Base-by-base conservation (phyloP, 164 flowering plant genomes). In the Vitis riparia region DNA sequence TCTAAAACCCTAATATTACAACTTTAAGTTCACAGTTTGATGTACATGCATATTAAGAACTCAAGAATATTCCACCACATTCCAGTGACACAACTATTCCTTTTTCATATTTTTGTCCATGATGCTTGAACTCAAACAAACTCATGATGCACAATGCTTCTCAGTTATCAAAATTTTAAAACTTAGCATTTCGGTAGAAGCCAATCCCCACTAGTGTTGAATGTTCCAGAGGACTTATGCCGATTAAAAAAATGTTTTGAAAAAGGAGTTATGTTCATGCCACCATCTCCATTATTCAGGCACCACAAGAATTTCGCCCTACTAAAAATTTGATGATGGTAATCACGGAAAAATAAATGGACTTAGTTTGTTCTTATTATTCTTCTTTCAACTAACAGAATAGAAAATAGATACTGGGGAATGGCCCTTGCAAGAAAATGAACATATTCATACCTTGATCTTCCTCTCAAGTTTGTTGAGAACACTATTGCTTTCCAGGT, bases 391-490 rank as follows among this genome's bases (percentile, higher is more conserved):
- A 59, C 5, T 27, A 59, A 27, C 44, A 59, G n/a, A 53, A 53
- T 5, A 53, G 16, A 53, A 16, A 17, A 55, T 55, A 50, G 30
- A 51, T 10, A 61, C 17, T 3, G 1, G 44, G 7, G 44, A 37
- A 61, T 23, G 12, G 5, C n/a, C 19, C 19, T n/a, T 16, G 57
- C 51, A 58, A 16, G 51, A n/a, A 15, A 17, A 61, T 5, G 13
- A 8, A 53, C 65, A 8, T 56, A 48, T 2, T 51, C 76, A 55
- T 80, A 95, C 99, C 97, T 89, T 74, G 67, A 91, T 81, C 78
- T 87, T 90, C 81, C 88, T 86, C 80, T 90, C 97, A 62, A 89
- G 85, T 77, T 84, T 93, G 85, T 93, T 95, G 73, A 83, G 84
- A 55, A 89, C 84, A 65, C 85, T 55, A 71, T 95, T 95, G 70